Evolutionary conservation across 208 protist species (phyloP).

Genomic region (Crithidia fasciculata): DNA sequence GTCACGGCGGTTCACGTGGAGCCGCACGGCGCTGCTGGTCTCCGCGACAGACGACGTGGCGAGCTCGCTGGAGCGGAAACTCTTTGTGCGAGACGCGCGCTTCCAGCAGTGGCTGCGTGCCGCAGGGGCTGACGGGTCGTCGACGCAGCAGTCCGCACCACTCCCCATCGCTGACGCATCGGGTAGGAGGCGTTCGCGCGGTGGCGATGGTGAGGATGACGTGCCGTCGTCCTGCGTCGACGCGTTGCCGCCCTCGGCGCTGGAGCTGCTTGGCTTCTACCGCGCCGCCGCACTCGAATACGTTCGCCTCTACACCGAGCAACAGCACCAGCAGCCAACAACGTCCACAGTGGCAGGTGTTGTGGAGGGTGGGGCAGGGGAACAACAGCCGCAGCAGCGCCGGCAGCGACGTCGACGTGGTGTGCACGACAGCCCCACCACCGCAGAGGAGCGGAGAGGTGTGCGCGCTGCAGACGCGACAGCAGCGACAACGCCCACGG

Average conservation of each 20-base stretch:
- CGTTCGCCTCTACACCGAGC: conserved; percentile 34
- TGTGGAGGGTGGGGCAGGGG: not conserved
- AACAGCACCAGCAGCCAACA: not conserved
- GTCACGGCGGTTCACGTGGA: conserved; percentile 40
- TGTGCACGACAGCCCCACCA: not conserved
- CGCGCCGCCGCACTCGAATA: conserved; percentile 47
- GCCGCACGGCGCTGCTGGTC: conserved; percentile 34
- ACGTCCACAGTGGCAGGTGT: not conserved
- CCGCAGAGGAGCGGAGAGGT: not conserved
- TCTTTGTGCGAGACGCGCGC: conserved; percentile 39
- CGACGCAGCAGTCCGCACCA: not conserved
- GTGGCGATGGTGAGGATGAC: too few relatives aligned
- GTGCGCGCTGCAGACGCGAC: not conserved
- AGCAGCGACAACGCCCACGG: not conserved
- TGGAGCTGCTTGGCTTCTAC: conserved; percentile 61
- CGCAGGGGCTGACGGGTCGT: not conserved
- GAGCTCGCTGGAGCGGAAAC: conserved; percentile 29
- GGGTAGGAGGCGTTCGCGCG: not conserved
- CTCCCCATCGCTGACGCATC: not conserved
- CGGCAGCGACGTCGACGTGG: not conserved
- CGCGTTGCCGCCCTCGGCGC: conserved; percentile 26
- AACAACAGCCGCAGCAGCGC: not conserved
- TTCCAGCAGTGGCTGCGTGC: conserved; percentile 30
- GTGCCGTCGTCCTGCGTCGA: conserved; percentile 6
- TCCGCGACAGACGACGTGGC: conserved; percentile 45